These are phyloP conservation scores for Rhodomyrtus psidioides DNA, from an alignment of 441 rosid species.

Conservation along the genomic window DNA sequence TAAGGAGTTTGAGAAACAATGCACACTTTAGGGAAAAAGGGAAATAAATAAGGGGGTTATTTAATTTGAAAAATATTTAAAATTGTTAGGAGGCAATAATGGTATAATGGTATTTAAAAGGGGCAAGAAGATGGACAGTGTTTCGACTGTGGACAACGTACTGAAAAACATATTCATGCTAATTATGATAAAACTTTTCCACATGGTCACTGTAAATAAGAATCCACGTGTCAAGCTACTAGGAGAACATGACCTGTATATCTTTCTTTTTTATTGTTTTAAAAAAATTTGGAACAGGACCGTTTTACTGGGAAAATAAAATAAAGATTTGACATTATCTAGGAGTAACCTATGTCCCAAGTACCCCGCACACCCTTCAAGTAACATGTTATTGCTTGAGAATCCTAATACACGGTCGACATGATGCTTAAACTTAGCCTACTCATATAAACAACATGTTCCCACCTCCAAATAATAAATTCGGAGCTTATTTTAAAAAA, in stretches of 20 bases:
- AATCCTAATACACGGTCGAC: background rate
- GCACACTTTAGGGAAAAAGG: background rate
- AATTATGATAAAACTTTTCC: background rate
- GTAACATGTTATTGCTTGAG: background rate
- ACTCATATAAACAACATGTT: background rate
- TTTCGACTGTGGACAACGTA: background rate
- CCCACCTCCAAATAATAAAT: background rate
- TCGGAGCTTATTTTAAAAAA: background rate
- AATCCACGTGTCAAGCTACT: background rate
- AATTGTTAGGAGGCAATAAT: background rate
- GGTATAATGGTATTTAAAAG: background rate
- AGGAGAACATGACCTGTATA: background rate
- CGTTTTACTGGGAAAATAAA: background rate
- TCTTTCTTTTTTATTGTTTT: background rate
- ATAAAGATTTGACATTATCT: background rate
- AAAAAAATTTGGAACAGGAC: background rate
- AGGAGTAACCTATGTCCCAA: background rate
- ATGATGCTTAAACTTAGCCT: background rate
- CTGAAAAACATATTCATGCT: background rate
- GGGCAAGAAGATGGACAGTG: background rate
- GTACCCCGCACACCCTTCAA: background rate
- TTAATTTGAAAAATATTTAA: background rate
- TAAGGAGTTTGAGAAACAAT: background rate
- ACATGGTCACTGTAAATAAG: background rate
- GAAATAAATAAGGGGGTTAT: background rate